Evolutionary conservation across 768 basidiomycete genomes (phyloP).

Genomic region (Boletus rubescentipes): DNA sequence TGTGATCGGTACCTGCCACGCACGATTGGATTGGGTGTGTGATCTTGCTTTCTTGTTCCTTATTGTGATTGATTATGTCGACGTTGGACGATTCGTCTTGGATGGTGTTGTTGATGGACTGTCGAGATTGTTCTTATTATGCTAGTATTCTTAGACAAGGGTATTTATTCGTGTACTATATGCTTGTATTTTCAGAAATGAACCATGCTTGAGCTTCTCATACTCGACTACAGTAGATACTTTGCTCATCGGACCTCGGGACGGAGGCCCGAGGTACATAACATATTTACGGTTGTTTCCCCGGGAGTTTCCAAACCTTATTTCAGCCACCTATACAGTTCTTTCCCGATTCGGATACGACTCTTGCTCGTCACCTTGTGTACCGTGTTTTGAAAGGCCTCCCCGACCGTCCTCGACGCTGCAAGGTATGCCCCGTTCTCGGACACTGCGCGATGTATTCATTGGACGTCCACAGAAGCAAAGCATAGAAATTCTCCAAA

Average conservation of each 20-base stretch:
- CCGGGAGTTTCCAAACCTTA: slow-evolving; percentile 13
- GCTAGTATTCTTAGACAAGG: not conserved
- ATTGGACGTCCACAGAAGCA: not conserved
- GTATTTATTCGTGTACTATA: not conserved
- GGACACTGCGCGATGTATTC: not conserved
- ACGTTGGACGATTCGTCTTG: not conserved
- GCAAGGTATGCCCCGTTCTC: slow-evolving; percentile 20
- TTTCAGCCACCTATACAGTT: slow-evolving; percentile 31
- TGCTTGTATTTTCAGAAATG: too few relatives aligned
- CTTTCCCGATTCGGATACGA: slow-evolving; percentile 6
- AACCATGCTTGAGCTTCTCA: too few relatives aligned
- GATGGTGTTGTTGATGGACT: not conserved
- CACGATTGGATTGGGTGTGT: too few relatives aligned
- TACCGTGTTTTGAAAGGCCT: not conserved
- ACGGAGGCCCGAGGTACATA: too few relatives aligned
- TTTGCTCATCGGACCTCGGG: too few relatives aligned
- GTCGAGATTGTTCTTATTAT: too few relatives aligned
- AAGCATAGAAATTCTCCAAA: slow-evolving; percentile 63
- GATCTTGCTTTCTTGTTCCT: not conserved
- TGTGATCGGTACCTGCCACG: not conserved
- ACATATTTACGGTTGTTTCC: too few relatives aligned
- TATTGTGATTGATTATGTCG: slow-evolving; percentile 15
- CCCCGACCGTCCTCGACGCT: slow-evolving; percentile 8
- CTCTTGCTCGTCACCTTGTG: too few relatives aligned
- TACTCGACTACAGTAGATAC: too few relatives aligned